Conservation (phyloP, 345 rosid species). For the Citrus reticulata region DNA sequence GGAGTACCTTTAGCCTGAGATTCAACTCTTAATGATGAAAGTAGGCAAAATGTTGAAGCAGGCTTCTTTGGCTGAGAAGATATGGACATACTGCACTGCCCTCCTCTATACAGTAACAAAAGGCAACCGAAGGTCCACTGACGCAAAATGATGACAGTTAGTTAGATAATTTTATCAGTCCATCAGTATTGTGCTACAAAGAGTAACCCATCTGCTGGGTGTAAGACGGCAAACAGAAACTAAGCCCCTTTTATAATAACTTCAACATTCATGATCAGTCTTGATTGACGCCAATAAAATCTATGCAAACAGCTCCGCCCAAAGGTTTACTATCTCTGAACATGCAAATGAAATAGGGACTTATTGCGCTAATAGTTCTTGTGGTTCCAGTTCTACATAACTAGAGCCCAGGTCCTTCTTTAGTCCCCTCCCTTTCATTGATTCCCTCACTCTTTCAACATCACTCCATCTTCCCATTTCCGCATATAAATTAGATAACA, state of each 20-base stretch:
- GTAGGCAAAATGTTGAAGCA: not conserved
- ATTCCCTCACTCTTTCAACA: conserved; percentile 30
- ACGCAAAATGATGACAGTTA: not conserved
- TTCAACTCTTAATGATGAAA: not conserved
- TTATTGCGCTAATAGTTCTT: not conserved
- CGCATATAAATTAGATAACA: conserved; percentile 42
- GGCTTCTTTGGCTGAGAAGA: not conserved
- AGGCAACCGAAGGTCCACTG: not conserved
- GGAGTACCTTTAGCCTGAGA: not conserved
- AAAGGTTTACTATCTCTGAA: not conserved
- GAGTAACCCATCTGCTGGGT: not conserved
- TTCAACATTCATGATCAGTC: not conserved
- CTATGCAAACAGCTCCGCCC: not conserved
- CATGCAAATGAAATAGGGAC: conserved; percentile 1
- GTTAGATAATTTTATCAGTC: not conserved
- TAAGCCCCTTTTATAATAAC: not conserved
- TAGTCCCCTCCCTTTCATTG: conserved; percentile 40
- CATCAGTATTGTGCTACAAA: not conserved
- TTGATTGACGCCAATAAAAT: not conserved
- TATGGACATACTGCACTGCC: not conserved
- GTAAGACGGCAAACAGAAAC: not conserved
- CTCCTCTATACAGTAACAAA: not conserved
- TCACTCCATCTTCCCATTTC: conserved; percentile 55
- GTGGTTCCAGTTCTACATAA: conserved; percentile 20
- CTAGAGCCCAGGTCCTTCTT: conserved; percentile 42